Conservation (phyloP, 2,329 filamentous ascomycete species). For the Ophiostoma quercus region DNA sequence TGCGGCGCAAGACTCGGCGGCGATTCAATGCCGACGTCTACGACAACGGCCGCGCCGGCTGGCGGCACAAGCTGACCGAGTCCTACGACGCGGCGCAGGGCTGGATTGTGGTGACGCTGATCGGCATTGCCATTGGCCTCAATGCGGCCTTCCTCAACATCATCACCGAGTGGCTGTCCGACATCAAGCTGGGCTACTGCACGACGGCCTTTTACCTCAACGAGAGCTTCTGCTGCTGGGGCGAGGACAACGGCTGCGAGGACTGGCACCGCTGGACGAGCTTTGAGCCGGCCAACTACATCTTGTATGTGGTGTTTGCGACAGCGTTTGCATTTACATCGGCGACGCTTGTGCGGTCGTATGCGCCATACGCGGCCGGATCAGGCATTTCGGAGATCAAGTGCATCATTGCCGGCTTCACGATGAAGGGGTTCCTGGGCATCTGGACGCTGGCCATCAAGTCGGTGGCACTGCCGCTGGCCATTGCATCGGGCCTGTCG, state of each 20-base stretch:
- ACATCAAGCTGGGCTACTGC: conserved; percentile 95
- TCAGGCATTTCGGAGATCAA: conserved; percentile 99
- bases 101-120: conserved; percentile 94
- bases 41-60: conserved; percentile 62
- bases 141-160: conserved; percentile 94
- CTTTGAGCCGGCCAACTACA: conserved; percentile 72
- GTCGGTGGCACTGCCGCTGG: conserved; percentile 80
- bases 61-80: conserved; percentile 75
- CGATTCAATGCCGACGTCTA: conserved; percentile 68
- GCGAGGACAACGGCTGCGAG: conserved; percentile 78
- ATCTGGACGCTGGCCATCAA: conserved; percentile 92
- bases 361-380: conserved; percentile 91
- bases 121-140: conserved; percentile 85
- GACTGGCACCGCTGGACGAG: conserved; percentile 89
- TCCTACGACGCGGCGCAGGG: conserved; percentile 94
- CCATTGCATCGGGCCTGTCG: conserved; percentile 88
- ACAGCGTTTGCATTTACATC: conserved; percentile 75
- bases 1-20: conserved; percentile 69
- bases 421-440: conserved; percentile 97
- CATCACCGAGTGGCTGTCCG: conserved; percentile 91
- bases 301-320: conserved; percentile 84
- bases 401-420: conserved; percentile 96
- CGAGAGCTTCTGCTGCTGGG: conserved; percentile 97
- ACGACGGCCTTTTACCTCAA: conserved; percentile 94
- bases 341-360: conserved; percentile 79